Evolutionary conservation across 768 basidiomycete species (phyloP).

Genomic region (Naganishia friedmannii): DNA sequence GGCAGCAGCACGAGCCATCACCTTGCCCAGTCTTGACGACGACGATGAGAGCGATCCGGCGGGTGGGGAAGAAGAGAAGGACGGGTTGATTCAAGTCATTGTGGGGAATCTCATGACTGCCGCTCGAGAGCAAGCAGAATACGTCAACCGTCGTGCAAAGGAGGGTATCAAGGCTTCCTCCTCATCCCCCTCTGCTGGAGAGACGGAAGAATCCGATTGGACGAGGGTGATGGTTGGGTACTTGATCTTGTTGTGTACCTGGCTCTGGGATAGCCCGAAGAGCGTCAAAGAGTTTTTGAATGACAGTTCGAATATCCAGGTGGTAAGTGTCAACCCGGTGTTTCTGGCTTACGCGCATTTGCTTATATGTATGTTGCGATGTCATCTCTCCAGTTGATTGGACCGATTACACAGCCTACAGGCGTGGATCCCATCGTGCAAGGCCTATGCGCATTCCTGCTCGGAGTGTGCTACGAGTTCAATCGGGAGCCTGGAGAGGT

Average conservation of each 20-base stretch:
- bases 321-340: conserved; percentile 60
- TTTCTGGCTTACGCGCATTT: no score
- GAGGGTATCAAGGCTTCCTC: conserved; percentile 50
- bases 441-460: conserved; percentile 82
- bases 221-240: conserved; percentile 83
- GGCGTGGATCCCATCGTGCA: conserved; percentile 83
- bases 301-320: conserved; percentile 77
- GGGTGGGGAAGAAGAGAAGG: conserved; percentile 52
- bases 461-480: conserved; percentile 94
- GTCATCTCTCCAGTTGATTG: conserved; percentile 66
- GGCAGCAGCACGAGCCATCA: conserved; percentile 53
- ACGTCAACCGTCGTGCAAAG: conserved; percentile 59
- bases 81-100: conserved; percentile 75
- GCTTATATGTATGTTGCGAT: background rate
- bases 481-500: conserved; percentile 93
- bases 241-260: conserved; percentile 75
- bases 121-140: conserved; percentile 61
- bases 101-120: conserved; percentile 86
- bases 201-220: conserved; percentile 79
- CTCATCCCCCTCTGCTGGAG: conserved; percentile 41
- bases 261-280: conserved; percentile 94
- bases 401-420: conserved; percentile 85
- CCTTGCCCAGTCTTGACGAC: conserved; percentile 40
- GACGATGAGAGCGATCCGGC: conserved; percentile 52
- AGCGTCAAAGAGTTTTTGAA: conserved; percentile 85